Conservation (phyloP, 2,329 filamentous ascomycete species). For the Neodidymelliopsis sp. region DNA sequence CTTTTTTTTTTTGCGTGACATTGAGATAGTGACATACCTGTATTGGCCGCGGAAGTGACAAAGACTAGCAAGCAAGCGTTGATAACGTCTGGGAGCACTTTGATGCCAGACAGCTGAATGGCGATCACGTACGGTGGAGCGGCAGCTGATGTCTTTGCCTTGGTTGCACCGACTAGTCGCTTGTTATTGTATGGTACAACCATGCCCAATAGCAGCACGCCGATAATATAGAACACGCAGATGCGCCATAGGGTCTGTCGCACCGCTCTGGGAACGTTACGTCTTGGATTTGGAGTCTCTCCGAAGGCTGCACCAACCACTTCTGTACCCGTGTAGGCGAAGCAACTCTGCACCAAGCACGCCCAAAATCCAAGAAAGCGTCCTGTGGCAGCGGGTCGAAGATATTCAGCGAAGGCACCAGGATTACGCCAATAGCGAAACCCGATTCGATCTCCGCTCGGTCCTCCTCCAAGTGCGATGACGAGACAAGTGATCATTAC, state of each 20-base stretch:
- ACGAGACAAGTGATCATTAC: conserved; percentile 11
- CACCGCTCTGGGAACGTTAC: conserved; percentile 86
- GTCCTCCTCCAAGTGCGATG: conserved; percentile 12
- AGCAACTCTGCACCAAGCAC: conserved; percentile 79
- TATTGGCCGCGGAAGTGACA: conserved; percentile 64
- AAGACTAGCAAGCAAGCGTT: conserved; percentile 50
- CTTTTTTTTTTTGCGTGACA: not conserved
- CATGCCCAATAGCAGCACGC: conserved; percentile 50
- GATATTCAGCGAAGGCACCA: conserved; percentile 52
- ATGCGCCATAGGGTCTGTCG: conserved; percentile 98
- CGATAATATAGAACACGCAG: conserved; percentile 58
- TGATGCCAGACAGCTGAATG: conserved; percentile 53
- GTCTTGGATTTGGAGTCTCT: conserved; percentile 79
- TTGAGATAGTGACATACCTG: conserved; percentile 31
- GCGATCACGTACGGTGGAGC: conserved; percentile 61
- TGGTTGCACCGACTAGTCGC: conserved; percentile 20
- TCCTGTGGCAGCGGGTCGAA: conserved; percentile 62
- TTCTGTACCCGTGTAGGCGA: conserved; percentile 78
- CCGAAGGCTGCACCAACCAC: conserved; percentile 80
- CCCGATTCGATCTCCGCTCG: conserved; percentile 46
- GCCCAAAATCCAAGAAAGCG: conserved; percentile 76
- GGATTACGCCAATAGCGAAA: conserved; percentile 72
- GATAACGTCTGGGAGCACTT: conserved; percentile 33
- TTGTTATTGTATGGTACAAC: conserved; percentile 46
- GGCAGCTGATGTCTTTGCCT: not conserved